A percentile compares a stretch with the other conserved stretches of the same genome.
Conservation (phyloP, 345 rosid species). For the Chamaenerion angustifolium region DNA sequence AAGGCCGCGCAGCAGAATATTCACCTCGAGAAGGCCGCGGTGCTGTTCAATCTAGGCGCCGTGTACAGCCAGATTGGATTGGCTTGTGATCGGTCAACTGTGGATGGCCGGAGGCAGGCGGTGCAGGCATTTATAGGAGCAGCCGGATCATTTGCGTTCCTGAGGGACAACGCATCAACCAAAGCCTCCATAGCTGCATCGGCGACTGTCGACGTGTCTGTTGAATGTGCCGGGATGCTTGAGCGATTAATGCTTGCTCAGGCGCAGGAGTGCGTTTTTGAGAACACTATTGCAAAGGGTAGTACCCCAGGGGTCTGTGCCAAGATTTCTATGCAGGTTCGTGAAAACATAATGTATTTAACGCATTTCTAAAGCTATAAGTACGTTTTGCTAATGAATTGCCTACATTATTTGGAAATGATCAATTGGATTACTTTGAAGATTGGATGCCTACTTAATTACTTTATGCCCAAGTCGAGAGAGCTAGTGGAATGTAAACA, state of each 20-base stretch:
- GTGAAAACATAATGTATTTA: slow-evolving; percentile 7
- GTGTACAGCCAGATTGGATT: slow-evolving; percentile 81
- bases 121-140: slow-evolving; percentile 81
- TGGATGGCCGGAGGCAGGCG: slow-evolving; percentile 81
- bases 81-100: slow-evolving; percentile 56
- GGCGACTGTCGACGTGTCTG: slow-evolving; percentile 66
- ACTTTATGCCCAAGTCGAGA: no score
- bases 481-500: no score
- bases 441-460: no score
- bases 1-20: slow-evolving; percentile 86
- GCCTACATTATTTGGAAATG: no score
- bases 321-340: slow-evolving; percentile 83
- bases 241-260: slow-evolving; percentile 92
- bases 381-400: not conserved
- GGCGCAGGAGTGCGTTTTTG: slow-evolving; percentile 96
- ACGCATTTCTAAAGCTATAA: not conserved
- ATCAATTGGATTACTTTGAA: no score
- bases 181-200: slow-evolving; percentile 70
- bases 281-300: slow-evolving; percentile 90
- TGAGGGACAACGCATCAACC: slow-evolving; percentile 61
- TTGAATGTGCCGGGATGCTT: slow-evolving; percentile 87
- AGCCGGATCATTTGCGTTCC: slow-evolving; percentile 61
- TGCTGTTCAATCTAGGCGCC: slow-evolving; percentile 76
- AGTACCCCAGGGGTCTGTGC: slow-evolving; percentile 93
- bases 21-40: slow-evolving; percentile 85